phyloP scores from a whole-genome alignment of 495 filamentous ascomycete species.

The Delitschia confertaspora region DNA sequence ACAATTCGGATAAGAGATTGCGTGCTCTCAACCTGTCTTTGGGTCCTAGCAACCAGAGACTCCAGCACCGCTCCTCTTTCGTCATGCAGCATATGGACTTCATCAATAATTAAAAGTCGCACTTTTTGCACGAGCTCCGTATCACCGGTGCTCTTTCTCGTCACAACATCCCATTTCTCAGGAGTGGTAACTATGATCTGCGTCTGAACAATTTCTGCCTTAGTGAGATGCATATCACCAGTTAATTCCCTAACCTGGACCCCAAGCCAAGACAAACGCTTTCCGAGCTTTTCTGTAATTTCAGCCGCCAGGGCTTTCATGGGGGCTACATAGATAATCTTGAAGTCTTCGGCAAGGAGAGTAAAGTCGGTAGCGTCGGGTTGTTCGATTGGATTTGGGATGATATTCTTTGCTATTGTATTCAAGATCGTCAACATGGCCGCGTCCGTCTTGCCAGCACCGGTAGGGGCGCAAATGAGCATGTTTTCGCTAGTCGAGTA shows the following conservation, averaged over 20 bases:
- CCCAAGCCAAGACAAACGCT: conserved; percentile 85
- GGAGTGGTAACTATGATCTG: conserved; percentile 98
- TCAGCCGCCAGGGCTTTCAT: conserved; percentile 98
- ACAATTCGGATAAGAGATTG: conserved; percentile 95
- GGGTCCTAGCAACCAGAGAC: conserved; percentile 85
- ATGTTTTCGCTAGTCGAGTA: conserved; percentile 97
- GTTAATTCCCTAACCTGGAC: conserved; percentile 86
- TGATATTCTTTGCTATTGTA: conserved; percentile 73
- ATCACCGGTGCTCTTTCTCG: conserved; percentile 90
- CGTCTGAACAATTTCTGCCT: conserved; percentile 87
- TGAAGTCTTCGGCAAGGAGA: conserved; percentile 80
- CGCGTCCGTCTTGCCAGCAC: conserved; percentile 97
- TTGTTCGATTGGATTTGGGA: conserved; percentile 68
- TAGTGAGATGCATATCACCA: conserved; percentile 97
- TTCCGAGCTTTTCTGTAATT: conserved; percentile 90
- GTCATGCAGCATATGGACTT: conserved; percentile 99
- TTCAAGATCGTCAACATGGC: conserved; percentile 95
- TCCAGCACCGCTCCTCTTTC: conserved; percentile 94
- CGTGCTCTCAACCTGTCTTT: conserved; percentile 94
- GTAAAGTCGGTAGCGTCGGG: conserved; percentile 64
- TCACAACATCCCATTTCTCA: conserved; percentile 99
- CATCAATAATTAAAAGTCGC: conserved; percentile 90
- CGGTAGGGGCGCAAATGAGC: conserved; percentile 96
- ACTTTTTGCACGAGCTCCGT: conserved; percentile 98
- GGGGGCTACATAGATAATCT: conserved; percentile 94